These are phyloP conservation scores for Fusarium sp. DNA, from an alignment of 2,329 filamentous ascomycete species.

Conservation along the genomic window DNA sequence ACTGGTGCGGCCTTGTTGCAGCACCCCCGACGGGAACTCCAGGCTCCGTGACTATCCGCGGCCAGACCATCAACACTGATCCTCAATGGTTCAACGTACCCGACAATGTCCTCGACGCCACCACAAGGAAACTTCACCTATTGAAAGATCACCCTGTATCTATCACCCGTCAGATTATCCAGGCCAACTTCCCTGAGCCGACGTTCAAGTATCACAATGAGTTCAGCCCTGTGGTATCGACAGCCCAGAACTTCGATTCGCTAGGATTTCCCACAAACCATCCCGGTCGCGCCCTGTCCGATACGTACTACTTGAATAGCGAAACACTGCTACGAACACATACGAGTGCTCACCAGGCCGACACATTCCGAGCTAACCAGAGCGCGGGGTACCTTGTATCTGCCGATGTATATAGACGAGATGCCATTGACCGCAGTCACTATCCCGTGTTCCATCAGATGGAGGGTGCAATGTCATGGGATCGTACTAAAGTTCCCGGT, in stretches of 20 bases:
- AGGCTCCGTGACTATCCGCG: constrained; percentile 65
- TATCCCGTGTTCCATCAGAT: constrained; percentile 99
- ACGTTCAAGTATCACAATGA: constrained; percentile 80
- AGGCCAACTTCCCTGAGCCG: constrained; percentile 81
- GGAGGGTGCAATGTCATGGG: constrained; percentile 94
- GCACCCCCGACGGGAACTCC: constrained; percentile 41
- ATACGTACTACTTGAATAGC: constrained; percentile 95
- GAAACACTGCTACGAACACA: constrained; percentile 88
- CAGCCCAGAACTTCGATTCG: constrained; percentile 94
- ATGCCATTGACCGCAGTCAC: constrained; percentile 93
- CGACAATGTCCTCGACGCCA: constrained; percentile 75
- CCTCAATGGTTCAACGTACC: constrained; percentile 85
- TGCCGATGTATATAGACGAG: constrained; percentile 93
- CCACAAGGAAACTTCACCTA: constrained; percentile 86
- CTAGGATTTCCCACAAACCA: constrained; percentile 90
- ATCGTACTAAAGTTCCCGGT: constrained; percentile 67
- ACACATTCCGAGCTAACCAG: constrained; percentile 77
- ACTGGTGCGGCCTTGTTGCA: constrained; percentile 29
- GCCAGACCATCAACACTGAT: constrained; percentile 67
- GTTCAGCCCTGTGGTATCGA: constrained; percentile 84
- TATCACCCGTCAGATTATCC: constrained; percentile 91
- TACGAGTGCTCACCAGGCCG: constrained; percentile 91
- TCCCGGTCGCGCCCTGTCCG: constrained; percentile 83
- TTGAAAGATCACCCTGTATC: constrained; percentile 87
- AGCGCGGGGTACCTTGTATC: constrained; percentile 87